Conservation (phyloP, 139 green algal genomes). For the Penium margaritaceum region DNA sequence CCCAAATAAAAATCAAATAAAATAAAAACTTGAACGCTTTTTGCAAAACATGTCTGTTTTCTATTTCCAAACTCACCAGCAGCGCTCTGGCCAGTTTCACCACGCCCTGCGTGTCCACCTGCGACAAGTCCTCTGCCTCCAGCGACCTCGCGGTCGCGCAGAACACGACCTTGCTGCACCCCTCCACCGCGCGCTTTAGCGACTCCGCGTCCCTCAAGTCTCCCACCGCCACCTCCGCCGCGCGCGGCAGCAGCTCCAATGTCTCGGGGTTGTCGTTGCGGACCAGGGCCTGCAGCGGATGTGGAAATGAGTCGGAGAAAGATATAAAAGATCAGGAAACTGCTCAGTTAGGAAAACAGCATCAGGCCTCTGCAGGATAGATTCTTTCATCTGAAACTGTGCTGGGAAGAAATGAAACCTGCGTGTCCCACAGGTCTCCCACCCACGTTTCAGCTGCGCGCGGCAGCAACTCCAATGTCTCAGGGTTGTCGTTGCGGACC, state of each 20-base stretch:
- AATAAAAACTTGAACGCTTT: too few relatives aligned
- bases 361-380: too few relatives aligned
- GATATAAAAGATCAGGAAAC: too few relatives aligned
- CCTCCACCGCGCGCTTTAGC: conserved; percentile 68
- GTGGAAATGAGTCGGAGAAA: too few relatives aligned
- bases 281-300: conserved; percentile 70
- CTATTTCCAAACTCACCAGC: too few relatives aligned
- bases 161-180: conserved; percentile 78
- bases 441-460: too few relatives aligned
- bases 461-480: conserved; percentile 58
- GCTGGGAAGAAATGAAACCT: too few relatives aligned
- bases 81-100: conserved; percentile 33
- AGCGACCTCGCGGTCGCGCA: conserved; percentile 39
- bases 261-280: conserved; percentile 45
- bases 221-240: conserved; percentile 72
- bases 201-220: conserved; percentile 71
- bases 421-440: conserved; percentile 74
- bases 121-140: conserved; percentile 35
- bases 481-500: conserved; percentile 46
- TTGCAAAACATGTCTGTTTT: too few relatives aligned
- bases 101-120: conserved; percentile 46
- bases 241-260: conserved; percentile 58
- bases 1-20: too few relatives aligned
- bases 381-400: too few relatives aligned
- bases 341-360: too few relatives aligned